Conservation (phyloP, 2,329 filamentous ascomycete species). For the Aspergillus piperis region DNA sequence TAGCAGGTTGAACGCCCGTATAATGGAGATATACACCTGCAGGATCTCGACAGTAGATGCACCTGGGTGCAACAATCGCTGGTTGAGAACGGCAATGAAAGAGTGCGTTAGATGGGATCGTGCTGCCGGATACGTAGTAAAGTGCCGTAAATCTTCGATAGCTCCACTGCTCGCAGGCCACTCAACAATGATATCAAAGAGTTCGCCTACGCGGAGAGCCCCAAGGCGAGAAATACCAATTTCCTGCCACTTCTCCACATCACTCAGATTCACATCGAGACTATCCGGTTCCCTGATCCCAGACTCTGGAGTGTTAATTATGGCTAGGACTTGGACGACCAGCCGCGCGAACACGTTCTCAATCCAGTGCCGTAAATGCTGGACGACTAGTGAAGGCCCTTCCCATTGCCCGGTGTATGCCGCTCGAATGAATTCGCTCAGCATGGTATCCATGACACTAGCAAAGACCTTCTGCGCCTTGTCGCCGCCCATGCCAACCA, state of each 20-base stretch:
- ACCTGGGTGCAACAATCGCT: slow-evolving; percentile 62
- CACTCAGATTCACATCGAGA: slow-evolving; percentile 39
- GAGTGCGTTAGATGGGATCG: slow-evolving; percentile 57
- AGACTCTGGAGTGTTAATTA: slow-evolving; percentile 34
- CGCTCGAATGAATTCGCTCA: slow-evolving; percentile 58
- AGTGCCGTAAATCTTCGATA: slow-evolving; percentile 62
- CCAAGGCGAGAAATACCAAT: slow-evolving; percentile 59
- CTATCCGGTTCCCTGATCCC: slow-evolving; percentile 25
- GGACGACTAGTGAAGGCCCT: slow-evolving; percentile 49
- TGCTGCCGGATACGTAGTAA: slow-evolving; percentile 54
- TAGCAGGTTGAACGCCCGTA: slow-evolving; percentile 63
- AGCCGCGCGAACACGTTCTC: slow-evolving; percentile 56
- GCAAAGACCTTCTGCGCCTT: slow-evolving; percentile 60
- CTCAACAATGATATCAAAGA: slow-evolving; percentile 64
- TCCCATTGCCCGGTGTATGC: slow-evolving; percentile 62
- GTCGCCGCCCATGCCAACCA: slow-evolving; percentile 58
- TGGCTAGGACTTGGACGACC: slow-evolving; percentile 51
- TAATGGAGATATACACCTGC: slow-evolving; percentile 68
- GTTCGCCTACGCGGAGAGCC: slow-evolving; percentile 55
- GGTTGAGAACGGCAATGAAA: slow-evolving; percentile 56
- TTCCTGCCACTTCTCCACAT: slow-evolving; percentile 57
- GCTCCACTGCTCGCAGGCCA: slow-evolving; percentile 62
- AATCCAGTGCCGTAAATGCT: slow-evolving; percentile 58
- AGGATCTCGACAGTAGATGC: slow-evolving; percentile 67
- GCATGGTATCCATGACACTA: slow-evolving; percentile 58